phyloP scores from a whole-genome alignment of 1,284 basidiomycete genomes.

The Pseudozyma sp. region DNA sequence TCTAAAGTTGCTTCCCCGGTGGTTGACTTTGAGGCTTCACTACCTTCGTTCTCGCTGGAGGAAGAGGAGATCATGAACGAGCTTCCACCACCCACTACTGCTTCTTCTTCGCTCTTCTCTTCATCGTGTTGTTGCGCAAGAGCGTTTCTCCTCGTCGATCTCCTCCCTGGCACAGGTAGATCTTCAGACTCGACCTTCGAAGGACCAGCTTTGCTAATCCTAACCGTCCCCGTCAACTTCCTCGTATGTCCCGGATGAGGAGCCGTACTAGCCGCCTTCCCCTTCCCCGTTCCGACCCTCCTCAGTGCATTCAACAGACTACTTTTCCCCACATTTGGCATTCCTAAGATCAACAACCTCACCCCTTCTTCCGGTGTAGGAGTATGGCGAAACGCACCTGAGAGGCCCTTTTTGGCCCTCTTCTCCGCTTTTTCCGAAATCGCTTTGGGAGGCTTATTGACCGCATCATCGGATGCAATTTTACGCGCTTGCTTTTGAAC shows the following conservation, averaged over 20 bases:
- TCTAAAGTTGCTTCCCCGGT: constrained; percentile 73
- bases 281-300: constrained; percentile 85
- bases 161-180: neutral
- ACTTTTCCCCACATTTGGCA: constrained; percentile 99
- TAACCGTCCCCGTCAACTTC: constrained; percentile 66
- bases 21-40: neutral
- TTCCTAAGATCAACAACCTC: constrained; percentile 74
- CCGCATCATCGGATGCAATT: constrained; percentile 17
- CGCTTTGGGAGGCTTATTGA: constrained; percentile 7
- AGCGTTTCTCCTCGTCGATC: neutral
- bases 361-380: constrained; percentile 66
- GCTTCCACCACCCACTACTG: neutral
- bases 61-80: constrained; percentile 12
- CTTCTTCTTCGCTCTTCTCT: neutral
- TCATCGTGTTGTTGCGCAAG: neutral
- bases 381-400: constrained; percentile 64
- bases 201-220: constrained; percentile 58
- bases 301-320: constrained; percentile 92
- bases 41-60: neutral
- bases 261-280: constrained; percentile 88
- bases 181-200: constrained; percentile 26
- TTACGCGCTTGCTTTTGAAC: constrained; percentile 59
- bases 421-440: constrained; percentile 30
- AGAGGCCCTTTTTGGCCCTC: constrained; percentile 53
- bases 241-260: constrained; percentile 76